Evolutionary conservation across 2,329 filamentous ascomycete genomes (phyloP).

Genomic region (Arthroderma uncinatum): DNA sequence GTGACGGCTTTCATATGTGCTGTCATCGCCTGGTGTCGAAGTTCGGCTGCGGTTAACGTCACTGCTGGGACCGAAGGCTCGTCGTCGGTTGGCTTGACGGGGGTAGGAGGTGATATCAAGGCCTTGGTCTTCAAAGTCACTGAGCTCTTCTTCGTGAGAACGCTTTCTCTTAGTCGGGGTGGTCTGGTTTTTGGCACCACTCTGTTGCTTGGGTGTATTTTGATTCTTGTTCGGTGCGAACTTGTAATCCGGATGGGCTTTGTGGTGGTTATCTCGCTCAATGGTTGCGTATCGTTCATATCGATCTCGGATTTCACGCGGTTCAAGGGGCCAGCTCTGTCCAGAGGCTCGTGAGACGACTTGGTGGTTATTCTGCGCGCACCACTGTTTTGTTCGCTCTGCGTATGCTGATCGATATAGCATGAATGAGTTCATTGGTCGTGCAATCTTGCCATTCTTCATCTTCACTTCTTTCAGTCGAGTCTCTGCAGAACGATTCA

Average conservation of each 20-base stretch:
- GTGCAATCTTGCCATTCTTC: conserved; percentile 67
- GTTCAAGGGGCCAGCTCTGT: conserved; percentile 72
- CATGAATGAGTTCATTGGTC: conserved; percentile 98
- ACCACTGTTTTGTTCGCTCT: conserved; percentile 70
- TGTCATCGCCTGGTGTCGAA: conserved; percentile 27
- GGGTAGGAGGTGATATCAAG: conserved; percentile 17
- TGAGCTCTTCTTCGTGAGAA: conserved; percentile 28
- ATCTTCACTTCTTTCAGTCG: conserved; percentile 58
- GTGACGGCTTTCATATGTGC: conserved; percentile 14
- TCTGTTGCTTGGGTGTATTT: conserved; percentile 11
- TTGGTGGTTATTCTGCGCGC: conserved; percentile 83
- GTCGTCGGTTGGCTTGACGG: conserved; percentile 15
- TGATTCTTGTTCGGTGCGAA: conserved; percentile 71
- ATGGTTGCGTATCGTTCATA: conserved; percentile 70
- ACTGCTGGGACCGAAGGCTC: conserved; percentile 20
- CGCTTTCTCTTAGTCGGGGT: conserved; percentile 39
- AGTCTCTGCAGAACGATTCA: conserved; percentile 56
- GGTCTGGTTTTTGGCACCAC: not conserved
- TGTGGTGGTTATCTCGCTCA: conserved; percentile 73
- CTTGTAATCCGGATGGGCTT: conserved; percentile 83
- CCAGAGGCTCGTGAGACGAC: conserved; percentile 81
- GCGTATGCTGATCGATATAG: conserved; percentile 89
- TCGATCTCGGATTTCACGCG: conserved; percentile 56
- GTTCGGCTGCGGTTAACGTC: conserved; percentile 25
- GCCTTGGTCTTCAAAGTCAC: conserved; percentile 29